Evolutionary conservation across 2,329 filamentous ascomycete genomes (phyloP).

Genomic region (Thelonectria olida): DNA sequence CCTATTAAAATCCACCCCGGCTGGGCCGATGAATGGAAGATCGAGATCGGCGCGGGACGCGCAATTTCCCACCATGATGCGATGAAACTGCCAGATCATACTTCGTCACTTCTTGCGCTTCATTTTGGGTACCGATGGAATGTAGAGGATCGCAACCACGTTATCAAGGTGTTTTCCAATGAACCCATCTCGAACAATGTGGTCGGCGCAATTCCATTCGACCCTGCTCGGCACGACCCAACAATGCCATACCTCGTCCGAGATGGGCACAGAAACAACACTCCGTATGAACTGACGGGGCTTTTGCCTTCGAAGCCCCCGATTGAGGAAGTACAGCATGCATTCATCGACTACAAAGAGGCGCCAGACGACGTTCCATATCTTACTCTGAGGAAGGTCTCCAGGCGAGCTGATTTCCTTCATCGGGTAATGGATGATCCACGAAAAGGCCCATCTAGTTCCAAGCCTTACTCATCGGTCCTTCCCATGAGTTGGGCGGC

Average conservation of each 20-base stretch:
- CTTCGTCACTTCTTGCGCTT: slow-evolving; percentile 54
- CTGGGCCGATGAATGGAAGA: slow-evolving; percentile 44
- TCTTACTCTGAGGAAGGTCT: slow-evolving; percentile 58
- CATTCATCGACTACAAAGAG: slow-evolving; percentile 48
- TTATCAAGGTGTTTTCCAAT: slow-evolving; percentile 53
- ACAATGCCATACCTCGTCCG: slow-evolving; percentile 51
- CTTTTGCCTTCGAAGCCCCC: slow-evolving; percentile 57
- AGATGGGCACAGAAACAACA: slow-evolving; percentile 37
- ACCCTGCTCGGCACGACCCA: slow-evolving; percentile 32
- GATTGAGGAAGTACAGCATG: slow-evolving; percentile 48
- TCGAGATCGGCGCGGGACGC: slow-evolving; percentile 34
- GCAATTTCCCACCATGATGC: slow-evolving; percentile 31
- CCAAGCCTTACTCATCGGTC: slow-evolving; percentile 54
- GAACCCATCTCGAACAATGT: slow-evolving; percentile 39
- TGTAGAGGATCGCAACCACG: slow-evolving; percentile 50
- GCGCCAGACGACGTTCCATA: slow-evolving; percentile 58
- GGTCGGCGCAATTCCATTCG: slow-evolving; percentile 44
- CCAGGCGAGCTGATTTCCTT: slow-evolving; percentile 68
- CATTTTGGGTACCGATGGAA: slow-evolving; percentile 59
- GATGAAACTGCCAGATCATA: slow-evolving; percentile 50
- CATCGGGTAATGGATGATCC: slow-evolving; percentile 47
- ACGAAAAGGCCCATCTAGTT: slow-evolving; percentile 36
- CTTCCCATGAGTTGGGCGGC: slow-evolving; percentile 59
- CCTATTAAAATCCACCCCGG: slow-evolving; percentile 54
- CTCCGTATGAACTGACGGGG: slow-evolving; percentile 53